These are phyloP conservation scores for Dothideomycetes sp. DNA, from an alignment of 2,329 filamentous ascomycete species.

Conservation along the genomic window DNA sequence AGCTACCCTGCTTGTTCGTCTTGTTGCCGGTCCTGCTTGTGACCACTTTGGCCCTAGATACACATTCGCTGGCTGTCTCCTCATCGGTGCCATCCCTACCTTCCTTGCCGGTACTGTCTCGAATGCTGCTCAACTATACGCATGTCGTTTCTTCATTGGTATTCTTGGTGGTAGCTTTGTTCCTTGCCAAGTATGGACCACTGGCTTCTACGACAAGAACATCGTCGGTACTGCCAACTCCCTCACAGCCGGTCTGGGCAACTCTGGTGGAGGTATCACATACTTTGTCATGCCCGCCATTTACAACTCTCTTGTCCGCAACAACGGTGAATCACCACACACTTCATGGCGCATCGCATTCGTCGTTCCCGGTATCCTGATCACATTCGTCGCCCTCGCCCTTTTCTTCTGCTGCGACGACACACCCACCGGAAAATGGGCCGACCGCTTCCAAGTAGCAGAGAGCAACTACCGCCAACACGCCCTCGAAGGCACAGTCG, in stretches of 20 bases:
- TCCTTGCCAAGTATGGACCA: constrained; percentile 86
- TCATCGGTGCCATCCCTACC: constrained; percentile 70
- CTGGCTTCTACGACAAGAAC: constrained; percentile 88
- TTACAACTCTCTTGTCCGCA: constrained; percentile 62
- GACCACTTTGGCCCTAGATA: constrained; percentile 73
- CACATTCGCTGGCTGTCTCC: constrained; percentile 69
- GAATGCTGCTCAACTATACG: constrained; percentile 57
- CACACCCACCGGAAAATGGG: constrained; percentile 75
- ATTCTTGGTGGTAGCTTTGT: constrained; percentile 72
- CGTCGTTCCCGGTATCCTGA: constrained; percentile 71
- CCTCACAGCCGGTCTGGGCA: constrained; percentile 74
- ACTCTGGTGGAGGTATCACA: constrained; percentile 80
- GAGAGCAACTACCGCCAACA: constrained; percentile 45
- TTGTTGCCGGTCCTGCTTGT: constrained; percentile 73
- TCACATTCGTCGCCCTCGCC: constrained; percentile 54
- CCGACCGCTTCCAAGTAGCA: constrained; percentile 54
- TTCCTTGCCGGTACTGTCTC: constrained; percentile 71
- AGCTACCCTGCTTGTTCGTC: constrained; percentile 65
- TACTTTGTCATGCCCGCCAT: constrained; percentile 92
- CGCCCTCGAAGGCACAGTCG: constrained; percentile 35
- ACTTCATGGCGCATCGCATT: constrained; percentile 79
- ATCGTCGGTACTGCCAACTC: constrained; percentile 84
- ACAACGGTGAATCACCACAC: constrained; percentile 52
- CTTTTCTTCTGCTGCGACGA: constrained; percentile 71
- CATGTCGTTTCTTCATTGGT: constrained; percentile 70